Base-by-base conservation (phyloP, 768 basidiomycete genomes). In the Boletus patriciae region DNA sequence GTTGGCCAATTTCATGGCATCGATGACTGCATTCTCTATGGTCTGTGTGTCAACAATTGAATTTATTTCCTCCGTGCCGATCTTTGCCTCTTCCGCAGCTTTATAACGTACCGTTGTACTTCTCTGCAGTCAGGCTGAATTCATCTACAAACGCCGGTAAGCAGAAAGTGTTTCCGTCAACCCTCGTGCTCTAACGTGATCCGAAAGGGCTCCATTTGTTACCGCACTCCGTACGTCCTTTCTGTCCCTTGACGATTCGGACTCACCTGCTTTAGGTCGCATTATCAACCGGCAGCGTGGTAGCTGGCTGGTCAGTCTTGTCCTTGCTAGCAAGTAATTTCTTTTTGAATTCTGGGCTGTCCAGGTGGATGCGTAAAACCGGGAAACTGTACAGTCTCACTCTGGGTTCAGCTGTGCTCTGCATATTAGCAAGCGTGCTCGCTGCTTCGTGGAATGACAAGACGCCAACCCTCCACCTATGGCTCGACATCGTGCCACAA, bases 61-160 rank as follows among this genome's bases (percentile, higher is more conserved):
- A 29, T 7, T 18, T 6, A 21, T 31, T 40, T 19, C 23, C n/a
- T 38, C 41, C 48, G 41, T 42, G 48, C 54, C 65, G 31, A 58
- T n/a, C 1, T 18, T 46, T 51, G 6, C 38, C 41, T 42, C 23
- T 23, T 59, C 38, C 63, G 44, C 58, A 81, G 92, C 78, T 97
- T 21, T 95, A 94, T 71, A 94, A 92, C 68, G 79, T 91, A 27
- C 93, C 94, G 7, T 71, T 96, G 82, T 96, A 90, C 75, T 96
- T 94, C 68, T 84, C 88, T 57, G 87, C 91, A 19, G 94, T 94
- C 37, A 80, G 84, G 65, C 73, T 90, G 27, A 76, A 79, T 55
- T 83, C 83, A 15, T 81, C 93, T 23, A 82, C 87, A 43, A 77
- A 80, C 57, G 81, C 94, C 52, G 94, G 93, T 85, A 68, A 51